Evolutionary conservation across 1,284 basidiomycete genomes (phyloP), one percentile per base, ranked within the genome.

Genomic region (Ceraceosorus guamensis): DNA sequence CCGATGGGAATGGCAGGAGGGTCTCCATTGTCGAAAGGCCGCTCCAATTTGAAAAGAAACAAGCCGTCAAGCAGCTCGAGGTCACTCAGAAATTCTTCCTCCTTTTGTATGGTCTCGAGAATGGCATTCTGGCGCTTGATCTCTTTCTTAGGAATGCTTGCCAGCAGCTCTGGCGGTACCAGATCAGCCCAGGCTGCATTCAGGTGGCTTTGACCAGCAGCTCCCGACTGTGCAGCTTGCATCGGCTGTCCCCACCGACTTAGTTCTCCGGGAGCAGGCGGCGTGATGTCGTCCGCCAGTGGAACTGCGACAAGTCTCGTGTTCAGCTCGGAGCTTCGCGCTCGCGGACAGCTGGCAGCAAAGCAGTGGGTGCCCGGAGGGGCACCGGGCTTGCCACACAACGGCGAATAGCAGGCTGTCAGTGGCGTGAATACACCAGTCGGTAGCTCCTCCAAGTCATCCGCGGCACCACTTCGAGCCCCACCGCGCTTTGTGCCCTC

Each of bases 341-440:
- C 59, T 45, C 63, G 59, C 7, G 67, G 63, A 55, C 74, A 71
- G 50, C 63, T 63, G 5, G 51, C 52, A 30, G 60, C 60, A 55
- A 68, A 76, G 61, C 71, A 72, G 3, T 31, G 34, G 1, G 53
- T 51, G 2, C 45, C 52, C 5, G 45, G 13, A 10, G 52, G 37
- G 18, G 50, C 33, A 18, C 48, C 48, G 1, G 48, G 59, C 33
- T 70, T 49, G 84, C 84, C 76, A 79, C 95, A 98, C 43, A 95
- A 97, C 8, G 95, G 91, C 46, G 91, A 95, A 79, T 98, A 98
- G 78, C 95, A 99, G 71, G 92, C 90, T 0, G 92, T 93, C 60
- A 99, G 81, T 24, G 97, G 83, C 0, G 92, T 97, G 76, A 98
- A 96, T 8, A 98, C 91, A 41, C 95, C 95, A 1, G 88, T 86